Conservation (phyloP, 164 flowering plant genomes). For the Magnolia kwangsiensis region DNA sequence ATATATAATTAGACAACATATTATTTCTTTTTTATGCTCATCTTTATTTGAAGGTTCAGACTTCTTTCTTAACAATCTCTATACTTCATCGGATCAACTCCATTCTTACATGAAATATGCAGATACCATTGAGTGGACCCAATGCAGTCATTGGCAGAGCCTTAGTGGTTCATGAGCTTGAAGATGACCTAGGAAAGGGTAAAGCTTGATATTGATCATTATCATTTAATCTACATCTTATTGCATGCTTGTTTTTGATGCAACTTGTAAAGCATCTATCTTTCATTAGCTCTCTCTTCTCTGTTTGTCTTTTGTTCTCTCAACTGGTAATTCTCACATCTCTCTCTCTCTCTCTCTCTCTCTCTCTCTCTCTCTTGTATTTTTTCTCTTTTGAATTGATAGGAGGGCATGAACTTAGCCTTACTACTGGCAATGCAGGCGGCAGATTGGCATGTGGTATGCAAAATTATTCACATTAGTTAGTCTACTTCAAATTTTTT, state of each 20-base stretch:
- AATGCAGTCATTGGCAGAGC: constrained; percentile 88
- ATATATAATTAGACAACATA: too few species aligned
- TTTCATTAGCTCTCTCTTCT: background rate
- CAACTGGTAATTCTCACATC: background rate
- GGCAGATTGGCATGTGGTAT: constrained; percentile 98
- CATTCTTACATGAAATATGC: constrained; percentile 20
- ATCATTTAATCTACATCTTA: background rate
- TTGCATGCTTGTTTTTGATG: background rate
- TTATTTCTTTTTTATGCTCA: background rate
- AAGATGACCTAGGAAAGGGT: constrained; percentile 99
- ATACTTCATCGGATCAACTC: background rate
- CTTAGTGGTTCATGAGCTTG: constrained; percentile 90
- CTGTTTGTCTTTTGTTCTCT: background rate
- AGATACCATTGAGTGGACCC: constrained; percentile 86
- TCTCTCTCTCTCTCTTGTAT: background rate
- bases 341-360: background rate
- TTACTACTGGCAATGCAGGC: constrained; percentile 90
- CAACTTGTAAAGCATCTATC: background rate
- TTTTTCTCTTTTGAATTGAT: constrained; percentile 6
- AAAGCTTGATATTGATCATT: constrained; percentile 13
- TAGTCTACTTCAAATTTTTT: background rate
- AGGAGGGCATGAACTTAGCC: constrained; percentile 97
- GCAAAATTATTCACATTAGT: constrained; percentile 14
- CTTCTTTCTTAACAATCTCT: background rate
- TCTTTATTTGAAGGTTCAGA: background rate